A percentile compares a stretch with the other conserved stretches of the same genome.
Evolutionary conservation across 2,329 filamentous ascomycete species (phyloP).

Genomic region (Xylaria sp.): DNA sequence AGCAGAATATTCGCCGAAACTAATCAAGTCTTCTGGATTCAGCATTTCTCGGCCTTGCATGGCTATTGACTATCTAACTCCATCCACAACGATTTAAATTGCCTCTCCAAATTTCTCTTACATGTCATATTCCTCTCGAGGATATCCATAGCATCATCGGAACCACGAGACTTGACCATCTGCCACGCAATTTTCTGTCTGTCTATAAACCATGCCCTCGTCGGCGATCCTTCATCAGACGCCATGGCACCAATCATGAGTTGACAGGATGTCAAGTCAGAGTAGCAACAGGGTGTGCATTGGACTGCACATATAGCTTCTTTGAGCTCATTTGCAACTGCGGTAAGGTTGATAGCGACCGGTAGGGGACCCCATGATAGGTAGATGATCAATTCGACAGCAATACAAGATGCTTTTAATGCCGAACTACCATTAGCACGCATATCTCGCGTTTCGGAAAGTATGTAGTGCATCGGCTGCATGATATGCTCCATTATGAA

Average conservation of each 20-base stretch:
- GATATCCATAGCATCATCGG: slow-evolving; percentile 27
- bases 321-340: slow-evolving; percentile 38
- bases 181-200: slow-evolving; percentile 31
- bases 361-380: slow-evolving; percentile 35
- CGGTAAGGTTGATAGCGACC: slow-evolving; percentile 20
- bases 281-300: slow-evolving; percentile 38
- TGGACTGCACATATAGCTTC: slow-evolving; percentile 28
- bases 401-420: slow-evolving; percentile 24
- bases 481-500: slow-evolving; percentile 14
- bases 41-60: not conserved
- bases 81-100: slow-evolving; percentile 14
- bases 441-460: slow-evolving; percentile 13
- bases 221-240: slow-evolving; percentile 34
- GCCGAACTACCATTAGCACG: not conserved
- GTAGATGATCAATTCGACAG: slow-evolving; percentile 41
- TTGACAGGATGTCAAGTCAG: slow-evolving; percentile 42
- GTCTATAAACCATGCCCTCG: slow-evolving; percentile 41
- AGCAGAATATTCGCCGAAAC: too few relatives aligned
- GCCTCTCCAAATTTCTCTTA: not conserved
- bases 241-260: slow-evolving; percentile 43
- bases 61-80: slow-evolving; percentile 4
- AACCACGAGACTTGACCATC: slow-evolving; percentile 36
- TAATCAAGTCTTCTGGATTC: not conserved
- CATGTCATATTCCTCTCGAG: slow-evolving; percentile 3
- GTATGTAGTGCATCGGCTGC: slow-evolving; percentile 9